phyloP scores from a whole-genome alignment of 2,329 filamentous ascomycete genomes.

The Westerdykella aurantiaca region DNA sequence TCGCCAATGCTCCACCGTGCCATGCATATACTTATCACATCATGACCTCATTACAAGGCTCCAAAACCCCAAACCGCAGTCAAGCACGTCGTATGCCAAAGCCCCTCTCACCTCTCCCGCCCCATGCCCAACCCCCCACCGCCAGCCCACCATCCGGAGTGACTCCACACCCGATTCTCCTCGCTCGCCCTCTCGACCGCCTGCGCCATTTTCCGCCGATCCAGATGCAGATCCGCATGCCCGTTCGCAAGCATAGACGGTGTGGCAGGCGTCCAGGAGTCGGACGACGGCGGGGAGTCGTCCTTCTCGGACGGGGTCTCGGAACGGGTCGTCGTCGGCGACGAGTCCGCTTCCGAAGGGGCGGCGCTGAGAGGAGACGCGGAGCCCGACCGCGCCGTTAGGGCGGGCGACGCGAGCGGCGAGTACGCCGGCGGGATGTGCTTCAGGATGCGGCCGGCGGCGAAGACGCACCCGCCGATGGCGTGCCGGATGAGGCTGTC shows the following conservation, averaged over 20 bases:
- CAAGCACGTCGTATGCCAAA: neutral
- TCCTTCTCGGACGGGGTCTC: constrained; percentile 4
- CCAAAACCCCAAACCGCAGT: neutral
- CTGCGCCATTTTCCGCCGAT: constrained; percentile 26
- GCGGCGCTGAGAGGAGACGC: neutral
- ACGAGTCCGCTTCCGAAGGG: constrained; percentile 17
- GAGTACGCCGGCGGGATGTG: constrained; percentile 18
- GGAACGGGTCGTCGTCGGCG: constrained; percentile 15
- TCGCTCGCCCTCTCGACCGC: constrained; percentile 25
- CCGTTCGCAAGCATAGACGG: constrained; percentile 24
- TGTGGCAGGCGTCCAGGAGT: constrained; percentile 4
- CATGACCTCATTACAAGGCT: neutral
- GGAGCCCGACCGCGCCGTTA: neutral
- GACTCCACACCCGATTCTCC: constrained; percentile 28
- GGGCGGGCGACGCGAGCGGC: constrained; percentile 8
- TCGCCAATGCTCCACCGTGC: neutral
- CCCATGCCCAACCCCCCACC: constrained; percentile 7
- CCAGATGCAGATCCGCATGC: constrained; percentile 36
- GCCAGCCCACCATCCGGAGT: constrained; percentile 35
- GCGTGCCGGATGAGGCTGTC: constrained; percentile 57
- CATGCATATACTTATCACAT: neutral
- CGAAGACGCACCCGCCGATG: constrained; percentile 54
- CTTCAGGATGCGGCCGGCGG: constrained; percentile 47
- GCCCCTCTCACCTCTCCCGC: neutral
- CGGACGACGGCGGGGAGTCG: constrained; percentile 2